Percentiles rank a stretch among this genome's conserved stretches.
phyloP scores from a whole-genome alignment of 148 eudicot genomes.

The Talinum fruticosum region DNA sequence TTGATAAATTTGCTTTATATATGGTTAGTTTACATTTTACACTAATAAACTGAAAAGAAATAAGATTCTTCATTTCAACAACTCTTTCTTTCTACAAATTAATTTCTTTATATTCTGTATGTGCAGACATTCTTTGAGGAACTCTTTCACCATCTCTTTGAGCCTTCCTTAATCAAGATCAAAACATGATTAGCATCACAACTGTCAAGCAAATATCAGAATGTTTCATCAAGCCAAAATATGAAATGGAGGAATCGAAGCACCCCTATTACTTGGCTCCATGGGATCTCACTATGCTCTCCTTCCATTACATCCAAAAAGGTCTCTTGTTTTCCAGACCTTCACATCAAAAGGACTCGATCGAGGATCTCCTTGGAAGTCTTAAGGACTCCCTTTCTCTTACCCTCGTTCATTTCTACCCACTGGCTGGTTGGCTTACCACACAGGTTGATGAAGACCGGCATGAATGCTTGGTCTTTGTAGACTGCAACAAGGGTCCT shows the following conservation, averaged over 20 bases:
- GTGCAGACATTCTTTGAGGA: too few relatives aligned
- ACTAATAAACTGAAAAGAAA: too few relatives aligned
- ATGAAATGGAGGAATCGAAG: slow-evolving; percentile 8
- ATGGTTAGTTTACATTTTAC: too few relatives aligned
- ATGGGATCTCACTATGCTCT: slow-evolving; percentile 5
- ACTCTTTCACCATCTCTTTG: too few relatives aligned
- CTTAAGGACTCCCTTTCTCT: slow-evolving; percentile 12
- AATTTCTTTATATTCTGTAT: too few relatives aligned
- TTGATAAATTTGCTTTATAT: too few relatives aligned
- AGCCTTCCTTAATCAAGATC: too few relatives aligned
- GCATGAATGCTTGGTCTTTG: not conserved
- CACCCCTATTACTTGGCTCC: slow-evolving; percentile 10
- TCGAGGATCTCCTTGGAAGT: not conserved
- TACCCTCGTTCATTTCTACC: slow-evolving; percentile 17
- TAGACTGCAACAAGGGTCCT: slow-evolving; percentile 20
- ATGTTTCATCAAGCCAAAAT: slow-evolving; percentile 23
- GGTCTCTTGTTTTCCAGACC: slow-evolving; percentile 24
- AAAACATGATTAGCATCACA: not conserved
- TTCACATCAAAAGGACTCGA: not conserved
- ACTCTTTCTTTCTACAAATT: too few relatives aligned
- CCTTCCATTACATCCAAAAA: slow-evolving; percentile 16
- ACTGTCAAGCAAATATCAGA: slow-evolving; percentile 3
- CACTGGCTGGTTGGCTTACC: slow-evolving; percentile 9
- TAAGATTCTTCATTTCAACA: too few relatives aligned
- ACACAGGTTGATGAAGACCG: slow-evolving; percentile 10